phyloP scores from a whole-genome alignment of 805 yeast species.

The Candida pseudofarinosa region DNA sequence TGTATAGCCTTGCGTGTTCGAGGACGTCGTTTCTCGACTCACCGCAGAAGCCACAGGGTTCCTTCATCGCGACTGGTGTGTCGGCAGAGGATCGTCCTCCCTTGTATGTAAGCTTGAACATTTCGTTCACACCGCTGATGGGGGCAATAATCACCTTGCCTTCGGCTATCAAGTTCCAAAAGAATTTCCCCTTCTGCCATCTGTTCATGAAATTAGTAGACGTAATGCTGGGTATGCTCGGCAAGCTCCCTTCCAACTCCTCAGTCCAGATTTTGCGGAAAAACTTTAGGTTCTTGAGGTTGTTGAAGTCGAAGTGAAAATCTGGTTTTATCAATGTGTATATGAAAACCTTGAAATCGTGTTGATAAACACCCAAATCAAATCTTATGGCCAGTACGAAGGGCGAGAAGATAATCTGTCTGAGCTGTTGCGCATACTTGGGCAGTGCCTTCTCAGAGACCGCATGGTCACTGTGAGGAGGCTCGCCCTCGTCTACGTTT shows the following conservation, averaged over 20 bases:
- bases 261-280: conserved; percentile 64
- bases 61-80: conserved; percentile 65
- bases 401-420: conserved; percentile 29
- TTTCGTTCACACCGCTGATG: conserved; percentile 75
- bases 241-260: conserved; percentile 59
- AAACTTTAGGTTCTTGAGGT: conserved; percentile 50
- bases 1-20: conserved; percentile 75
- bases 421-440: conserved; percentile 12
- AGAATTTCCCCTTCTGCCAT: conserved; percentile 43
- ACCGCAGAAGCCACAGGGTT: conserved; percentile 82
- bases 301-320: conserved; percentile 32
- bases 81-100: conserved; percentile 13
- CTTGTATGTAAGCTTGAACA: conserved; percentile 46
- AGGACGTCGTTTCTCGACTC: conserved; percentile 67
- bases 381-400: conserved; percentile 35
- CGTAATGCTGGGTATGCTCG: conserved; percentile 40
- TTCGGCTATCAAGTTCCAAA: conserved; percentile 67
- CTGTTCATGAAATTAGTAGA: conserved; percentile 44
- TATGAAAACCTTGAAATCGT: conserved; percentile 42
- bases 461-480: background rate
- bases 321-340: conserved; percentile 28
- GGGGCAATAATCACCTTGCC: conserved; percentile 86
- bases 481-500: conserved; percentile 5
- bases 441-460: conserved; percentile 6
- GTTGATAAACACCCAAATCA: conserved; percentile 40